Evolutionary conservation across 768 basidiomycete species (phyloP).

Genomic region (Arthromyces matolae): DNA sequence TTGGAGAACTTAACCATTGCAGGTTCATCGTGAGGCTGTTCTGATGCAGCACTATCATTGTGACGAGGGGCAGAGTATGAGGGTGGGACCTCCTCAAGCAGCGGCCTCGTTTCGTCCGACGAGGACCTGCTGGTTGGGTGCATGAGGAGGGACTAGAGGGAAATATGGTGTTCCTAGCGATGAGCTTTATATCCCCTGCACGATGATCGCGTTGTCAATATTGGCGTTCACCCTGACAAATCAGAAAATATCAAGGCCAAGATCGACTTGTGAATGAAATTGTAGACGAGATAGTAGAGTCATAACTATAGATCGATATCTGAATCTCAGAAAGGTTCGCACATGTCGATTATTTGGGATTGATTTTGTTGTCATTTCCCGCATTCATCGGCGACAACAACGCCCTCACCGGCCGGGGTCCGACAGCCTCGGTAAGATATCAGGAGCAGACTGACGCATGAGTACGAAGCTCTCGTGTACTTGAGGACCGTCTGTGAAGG

Average conservation of each 20-base stretch:
- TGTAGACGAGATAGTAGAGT: constrained; percentile 26
- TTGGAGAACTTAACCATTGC: constrained; percentile 46
- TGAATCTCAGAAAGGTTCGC: constrained; percentile 29
- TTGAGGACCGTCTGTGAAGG: not conserved
- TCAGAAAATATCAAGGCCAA: constrained; percentile 23
- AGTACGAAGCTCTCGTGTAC: not conserved
- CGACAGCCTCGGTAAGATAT: constrained; percentile 28
- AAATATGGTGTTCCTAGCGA: constrained; percentile 13
- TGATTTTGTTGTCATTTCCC: constrained; percentile 38
- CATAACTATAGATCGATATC: constrained; percentile 36
- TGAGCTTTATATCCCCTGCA: constrained; percentile 26
- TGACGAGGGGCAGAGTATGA: constrained; percentile 47
- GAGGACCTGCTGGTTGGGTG: constrained; percentile 41
- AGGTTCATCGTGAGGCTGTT: constrained; percentile 27
- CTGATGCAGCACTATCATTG: constrained; percentile 27
- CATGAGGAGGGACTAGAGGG: constrained; percentile 37
- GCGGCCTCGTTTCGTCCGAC: constrained; percentile 51
- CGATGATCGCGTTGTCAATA: constrained; percentile 24
- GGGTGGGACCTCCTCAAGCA: constrained; percentile 47
- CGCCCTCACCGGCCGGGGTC: constrained; percentile 31
- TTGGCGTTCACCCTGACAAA: constrained; percentile 35
- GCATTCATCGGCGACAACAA: constrained; percentile 37
- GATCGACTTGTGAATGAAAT: constrained; percentile 19
- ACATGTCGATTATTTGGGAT: constrained; percentile 25
- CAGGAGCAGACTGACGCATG: not conserved